Evolutionary conservation across 2,329 filamentous ascomycete genomes (phyloP).

Genomic region (Penicillium sp.): DNA sequence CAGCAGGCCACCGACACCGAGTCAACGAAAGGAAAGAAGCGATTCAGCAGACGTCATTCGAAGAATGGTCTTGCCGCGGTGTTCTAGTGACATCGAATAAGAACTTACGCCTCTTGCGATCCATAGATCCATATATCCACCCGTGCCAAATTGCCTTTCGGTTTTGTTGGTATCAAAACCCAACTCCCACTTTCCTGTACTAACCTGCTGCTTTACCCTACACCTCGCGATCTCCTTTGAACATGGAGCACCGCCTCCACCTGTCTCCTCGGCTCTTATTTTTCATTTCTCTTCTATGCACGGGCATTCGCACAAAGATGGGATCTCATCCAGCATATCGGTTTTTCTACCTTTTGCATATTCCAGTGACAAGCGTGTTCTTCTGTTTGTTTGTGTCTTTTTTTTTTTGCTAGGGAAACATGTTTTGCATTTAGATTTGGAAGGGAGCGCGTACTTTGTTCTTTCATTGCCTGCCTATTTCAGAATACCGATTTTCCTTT

Average conservation of each 20-base stretch:
- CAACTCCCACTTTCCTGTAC: not conserved
- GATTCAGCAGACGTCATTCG: constrained; percentile 85
- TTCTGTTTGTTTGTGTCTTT: constrained; percentile 10
- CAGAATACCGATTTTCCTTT: constrained; percentile 10
- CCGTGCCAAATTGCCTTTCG: not conserved
- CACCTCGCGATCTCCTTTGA: not conserved
- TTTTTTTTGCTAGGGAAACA: constrained; percentile 4
- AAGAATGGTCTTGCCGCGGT: constrained; percentile 88
- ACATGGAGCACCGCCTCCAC: not conserved
- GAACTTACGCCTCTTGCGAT: constrained; percentile 8
- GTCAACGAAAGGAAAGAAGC: constrained; percentile 51
- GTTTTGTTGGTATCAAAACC: not conserved
- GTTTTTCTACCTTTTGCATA: constrained; percentile 19
- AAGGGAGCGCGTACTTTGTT: constrained; percentile 18
- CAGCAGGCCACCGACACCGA: constrained; percentile 42
- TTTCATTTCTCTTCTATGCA: constrained; percentile 3
- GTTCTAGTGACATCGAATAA: constrained; percentile 47
- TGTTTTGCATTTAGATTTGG: constrained; percentile 23
- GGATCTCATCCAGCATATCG: constrained; percentile 14
- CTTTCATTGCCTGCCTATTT: constrained; percentile 12
- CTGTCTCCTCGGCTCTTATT: not conserved
- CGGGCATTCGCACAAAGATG: constrained; percentile 6
- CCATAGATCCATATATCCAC: not conserved
- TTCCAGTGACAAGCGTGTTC: constrained; percentile 21
- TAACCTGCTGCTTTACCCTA: not conserved